These are phyloP conservation scores for Fraxinus sp. DNA, from an alignment of 305 asterid species.

Conservation along the genomic window DNA sequence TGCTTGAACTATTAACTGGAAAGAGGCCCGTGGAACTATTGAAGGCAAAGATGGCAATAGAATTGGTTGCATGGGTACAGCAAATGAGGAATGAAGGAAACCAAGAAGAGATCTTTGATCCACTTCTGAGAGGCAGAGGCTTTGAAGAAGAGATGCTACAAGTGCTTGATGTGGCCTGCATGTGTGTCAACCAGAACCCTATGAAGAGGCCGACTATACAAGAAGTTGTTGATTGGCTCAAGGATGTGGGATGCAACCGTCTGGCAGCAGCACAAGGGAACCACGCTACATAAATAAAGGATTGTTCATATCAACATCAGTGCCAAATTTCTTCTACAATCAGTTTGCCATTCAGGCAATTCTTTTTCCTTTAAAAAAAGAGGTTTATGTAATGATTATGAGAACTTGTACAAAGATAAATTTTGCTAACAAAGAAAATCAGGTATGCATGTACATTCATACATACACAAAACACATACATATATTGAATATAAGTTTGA, in stretches of 20 bases:
- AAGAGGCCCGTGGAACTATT: conserved; percentile 85
- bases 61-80: conserved; percentile 77
- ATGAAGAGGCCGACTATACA: conserved; percentile 77
- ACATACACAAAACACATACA: neutral
- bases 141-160: conserved; percentile 75
- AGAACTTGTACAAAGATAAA: conserved; percentile 35
- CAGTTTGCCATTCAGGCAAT: conserved; percentile 31
- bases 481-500: conserved; percentile 19
- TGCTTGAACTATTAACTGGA: conserved; percentile 86
- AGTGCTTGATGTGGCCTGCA: conserved; percentile 81
- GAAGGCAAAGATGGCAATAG: conserved; percentile 75
- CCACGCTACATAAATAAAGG: conserved; percentile 1
- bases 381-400: conserved; percentile 32
- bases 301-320: conserved; percentile 18
- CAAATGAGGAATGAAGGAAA: conserved; percentile 72
- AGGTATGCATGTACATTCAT: conserved; percentile 13
- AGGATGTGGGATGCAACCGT: conserved; percentile 44
- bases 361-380: conserved; percentile 27
- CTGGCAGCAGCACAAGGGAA: conserved; percentile 38
- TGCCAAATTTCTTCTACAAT: conserved; percentile 25
- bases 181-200: conserved; percentile 81
- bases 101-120: conserved; percentile 74
- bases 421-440: conserved; percentile 28
- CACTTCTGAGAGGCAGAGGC: conserved; percentile 65
- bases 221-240: conserved; percentile 81